Base-by-base conservation (phyloP, 2,329 filamentous ascomycete genomes). In the Colletotrichum lupini region DNA sequence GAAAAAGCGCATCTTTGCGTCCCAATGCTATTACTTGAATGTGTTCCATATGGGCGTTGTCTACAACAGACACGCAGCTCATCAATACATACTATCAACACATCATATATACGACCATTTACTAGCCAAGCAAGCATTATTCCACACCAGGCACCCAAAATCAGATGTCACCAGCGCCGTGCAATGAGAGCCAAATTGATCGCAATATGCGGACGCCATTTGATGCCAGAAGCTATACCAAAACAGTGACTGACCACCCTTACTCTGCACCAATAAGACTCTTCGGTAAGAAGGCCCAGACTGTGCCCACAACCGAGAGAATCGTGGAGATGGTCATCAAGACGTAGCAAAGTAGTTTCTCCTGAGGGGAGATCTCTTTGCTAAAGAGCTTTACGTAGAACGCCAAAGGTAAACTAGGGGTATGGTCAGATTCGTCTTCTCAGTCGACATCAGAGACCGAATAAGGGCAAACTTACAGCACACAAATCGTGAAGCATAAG, bases 341-440 rank as follows among this genome's bases (percentile, higher is more conserved):
- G 19, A 85, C 80, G 87, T 91, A 95, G 77, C 93, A 91, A 57
- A 93, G 76, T 5, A 90, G 80, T 77, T 90, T 91, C 82, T 98
- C 94, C 26, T 81, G 80, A 1, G 81, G 76, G 1, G 87, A 84
- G 58, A 98, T 90, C 73, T 96, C 92, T 62, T 91, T 88, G 59
- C 92, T 91, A 81, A 97, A 98, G 1, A 98, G 90, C 83, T 95
- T 97, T 69, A 98, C 84, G 79, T 98, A 95, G 80, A 99, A 98
- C 5, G 92, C 89, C 37, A 98, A 85, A 0, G 96, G 97, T 63
- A 99, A 82, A 22, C 86, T 87, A 49, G 2, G 2, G 32, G 24
- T 1, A 26, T n/a, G 16, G 58, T 64, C 46, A 52, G 74, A 64
- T 64, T 66, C 11, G 61, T 26, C 19, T 26, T 24, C 28, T 19